These are phyloP conservation scores for Backusella sp. DNA, from an alignment of 192 early-diverging fungal species.

Conservation along the genomic window DNA sequence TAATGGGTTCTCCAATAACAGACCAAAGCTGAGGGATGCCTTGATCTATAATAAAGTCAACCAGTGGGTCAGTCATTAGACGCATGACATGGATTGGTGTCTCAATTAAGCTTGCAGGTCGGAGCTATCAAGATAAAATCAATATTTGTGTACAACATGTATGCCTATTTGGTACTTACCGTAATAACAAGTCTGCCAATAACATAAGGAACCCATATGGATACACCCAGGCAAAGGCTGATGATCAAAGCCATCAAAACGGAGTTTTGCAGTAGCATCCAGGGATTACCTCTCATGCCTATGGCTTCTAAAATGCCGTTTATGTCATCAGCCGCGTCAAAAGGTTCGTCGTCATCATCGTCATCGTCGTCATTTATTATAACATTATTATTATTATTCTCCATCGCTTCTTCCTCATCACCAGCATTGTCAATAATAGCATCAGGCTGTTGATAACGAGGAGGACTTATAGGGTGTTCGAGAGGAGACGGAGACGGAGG, in stretches of 20 bases:
- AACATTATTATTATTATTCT: neutral
- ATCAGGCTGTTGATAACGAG: neutral
- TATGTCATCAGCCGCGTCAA: constrained; percentile 60
- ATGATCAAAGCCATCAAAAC: constrained; percentile 76
- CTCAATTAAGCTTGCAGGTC: constrained; percentile 50
- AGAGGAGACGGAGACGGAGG: neutral
- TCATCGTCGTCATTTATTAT: neutral
- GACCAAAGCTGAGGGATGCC: constrained; percentile 39
- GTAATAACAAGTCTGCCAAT: constrained; percentile 54
- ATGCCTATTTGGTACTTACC: constrained; percentile 21
- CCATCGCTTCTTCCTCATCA: neutral
- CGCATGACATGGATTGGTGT: constrained; percentile 53
- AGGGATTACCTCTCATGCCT: constrained; percentile 83
- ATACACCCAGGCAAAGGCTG: constrained; percentile 63
- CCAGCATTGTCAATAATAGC: neutral
- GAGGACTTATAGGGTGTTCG: neutral
- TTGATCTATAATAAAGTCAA: constrained; percentile 65
- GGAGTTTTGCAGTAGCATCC: constrained; percentile 78
- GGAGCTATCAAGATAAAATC: constrained; percentile 29
- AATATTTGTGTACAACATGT: neutral
- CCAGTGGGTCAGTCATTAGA: constrained; percentile 65
- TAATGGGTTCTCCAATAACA: neutral
- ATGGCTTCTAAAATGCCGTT: constrained; percentile 84
- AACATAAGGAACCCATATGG: constrained; percentile 76
- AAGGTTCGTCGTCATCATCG: constrained; percentile 39